Base-by-base conservation (phyloP, 495 filamentous ascomycete species). In the Corynascus novoguineensis region DNA sequence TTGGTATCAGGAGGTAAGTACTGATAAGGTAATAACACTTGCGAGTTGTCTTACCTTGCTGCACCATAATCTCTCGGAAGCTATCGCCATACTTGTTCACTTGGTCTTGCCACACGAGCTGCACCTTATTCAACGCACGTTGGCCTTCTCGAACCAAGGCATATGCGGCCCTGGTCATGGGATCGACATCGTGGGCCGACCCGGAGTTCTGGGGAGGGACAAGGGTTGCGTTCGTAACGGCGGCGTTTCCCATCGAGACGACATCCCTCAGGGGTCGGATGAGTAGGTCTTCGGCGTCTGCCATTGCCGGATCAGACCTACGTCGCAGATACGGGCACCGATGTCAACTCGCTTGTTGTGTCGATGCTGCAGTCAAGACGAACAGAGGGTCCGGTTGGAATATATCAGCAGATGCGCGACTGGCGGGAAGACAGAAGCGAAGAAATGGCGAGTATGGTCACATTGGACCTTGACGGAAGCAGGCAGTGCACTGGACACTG, bases 211-310 rank as follows among this genome's bases (percentile, higher is more conserved):
- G 34, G 28, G 50, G 53, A 15, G 31, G 50, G 22, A 34, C 56
- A 22, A 57, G 60, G 51, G 65, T 59, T 44, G 61, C 66, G 56
- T 71, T 74, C n/a, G 57, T 57, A 31, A 69, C 35, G 21, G 70
- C 72, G 12, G 62, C 60, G 22, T 64, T 66, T 21, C 63, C 72
- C n/a, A 62, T 60, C 15, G 65, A 64, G 4, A 70, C 64, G 1
- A 73, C 70, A 34, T 71, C 72, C 47, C 59, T 59, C 40, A 74
- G 71, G 24, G 72, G 72, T 35, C 64, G 67, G 53, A 74, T 68
- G 34, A 74, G 45, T 21, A 71, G 68, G 25, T 71, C 65, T 58
- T 73, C 69, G 40, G 62, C 63, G 25, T 70, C 68, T 32, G 62
- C 66, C 71, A 71, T 71, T 21, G 40, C 28, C 37, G 31, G 28